A percentile compares a stretch with the other conserved stretches of the same genome.
These are phyloP conservation scores for Solanum ossicruentum DNA, from an alignment of 257 asterid genomes.

Conservation along the genomic window DNA sequence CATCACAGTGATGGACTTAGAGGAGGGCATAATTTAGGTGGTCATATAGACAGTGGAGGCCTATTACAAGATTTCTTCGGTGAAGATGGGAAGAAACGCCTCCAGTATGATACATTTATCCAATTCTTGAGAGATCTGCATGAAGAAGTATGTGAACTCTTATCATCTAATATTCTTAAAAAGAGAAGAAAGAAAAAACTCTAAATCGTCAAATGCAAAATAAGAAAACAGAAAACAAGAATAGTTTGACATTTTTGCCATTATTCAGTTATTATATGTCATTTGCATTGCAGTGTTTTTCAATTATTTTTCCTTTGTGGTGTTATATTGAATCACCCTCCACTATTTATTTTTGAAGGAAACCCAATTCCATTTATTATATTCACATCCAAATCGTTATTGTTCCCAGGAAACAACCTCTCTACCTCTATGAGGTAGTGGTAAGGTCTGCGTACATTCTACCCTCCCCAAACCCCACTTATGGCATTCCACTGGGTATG, in stretches of 20 bases:
- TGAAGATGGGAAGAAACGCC: slow-evolving; percentile 48
- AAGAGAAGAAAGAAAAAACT: background rate
- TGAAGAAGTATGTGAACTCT: slow-evolving; percentile 46
- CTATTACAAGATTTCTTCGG: slow-evolving; percentile 70
- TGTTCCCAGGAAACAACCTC: no score
- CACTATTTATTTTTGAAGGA: background rate
- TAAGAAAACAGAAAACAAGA: background rate
- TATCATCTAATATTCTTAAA: background rate
- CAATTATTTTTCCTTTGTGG: background rate
- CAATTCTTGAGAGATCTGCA: slow-evolving; percentile 67
- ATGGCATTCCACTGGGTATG: no score
- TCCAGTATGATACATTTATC: slow-evolving; percentile 58
- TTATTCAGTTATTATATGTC: background rate
- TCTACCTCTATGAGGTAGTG: no score
- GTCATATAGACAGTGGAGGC: slow-evolving; percentile 69
- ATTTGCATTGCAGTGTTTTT: background rate
- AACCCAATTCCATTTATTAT: background rate
- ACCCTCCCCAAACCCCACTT: no score
- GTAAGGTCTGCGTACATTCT: no score
- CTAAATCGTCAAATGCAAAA: background rate
- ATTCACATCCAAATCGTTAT: background rate
- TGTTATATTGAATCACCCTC: background rate
- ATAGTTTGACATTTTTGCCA: background rate
- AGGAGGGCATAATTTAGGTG: slow-evolving; percentile 58
- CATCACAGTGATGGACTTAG: slow-evolving; percentile 62